Conservation (phyloP, 2,329 filamentous ascomycete genomes). For the Macroventuria anomochaeta region DNA sequence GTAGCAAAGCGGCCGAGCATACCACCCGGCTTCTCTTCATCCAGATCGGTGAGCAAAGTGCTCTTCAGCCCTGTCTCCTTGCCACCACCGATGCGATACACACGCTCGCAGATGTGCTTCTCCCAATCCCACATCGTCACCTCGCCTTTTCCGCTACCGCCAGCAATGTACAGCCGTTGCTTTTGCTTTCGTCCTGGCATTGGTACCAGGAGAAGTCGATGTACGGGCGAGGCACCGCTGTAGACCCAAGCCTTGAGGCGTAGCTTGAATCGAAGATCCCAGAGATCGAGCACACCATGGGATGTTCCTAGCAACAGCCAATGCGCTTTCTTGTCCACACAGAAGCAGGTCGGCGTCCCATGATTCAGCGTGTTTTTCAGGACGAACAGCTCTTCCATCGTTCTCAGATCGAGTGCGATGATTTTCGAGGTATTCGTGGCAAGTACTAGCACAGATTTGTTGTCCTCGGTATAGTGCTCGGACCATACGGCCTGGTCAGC, state of each 20-base stretch:
- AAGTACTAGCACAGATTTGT: slow-evolving; percentile 80
- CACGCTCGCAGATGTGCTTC: slow-evolving; percentile 84
- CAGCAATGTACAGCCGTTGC: slow-evolving; percentile 81
- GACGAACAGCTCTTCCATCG: slow-evolving; percentile 81
- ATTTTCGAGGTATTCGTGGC: slow-evolving; percentile 87
- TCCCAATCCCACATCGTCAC: slow-evolving; percentile 96
- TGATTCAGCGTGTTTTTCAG: slow-evolving; percentile 90
- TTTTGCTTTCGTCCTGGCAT: slow-evolving; percentile 73
- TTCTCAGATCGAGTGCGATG: slow-evolving; percentile 82
- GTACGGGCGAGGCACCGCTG: slow-evolving; percentile 78
- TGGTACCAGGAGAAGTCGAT: slow-evolving; percentile 65
- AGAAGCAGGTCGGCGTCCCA: slow-evolving; percentile 89
- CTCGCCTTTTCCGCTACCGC: slow-evolving; percentile 85
- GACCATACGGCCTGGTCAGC: slow-evolving; percentile 86
- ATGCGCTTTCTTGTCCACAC: slow-evolving; percentile 81
- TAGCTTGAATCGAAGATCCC: slow-evolving; percentile 95
- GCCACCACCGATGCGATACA: slow-evolving; percentile 70
- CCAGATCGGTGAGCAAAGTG: slow-evolving; percentile 80
- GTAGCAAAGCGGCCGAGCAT: slow-evolving; percentile 87
- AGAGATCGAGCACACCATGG: slow-evolving; percentile 89
- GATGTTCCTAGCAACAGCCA: slow-evolving; percentile 93
- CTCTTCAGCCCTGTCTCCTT: slow-evolving; percentile 55
- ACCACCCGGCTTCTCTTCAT: slow-evolving; percentile 83
- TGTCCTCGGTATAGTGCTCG: slow-evolving; percentile 86
- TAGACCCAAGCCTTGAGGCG: slow-evolving; percentile 88